Percentiles rank a stretch among this genome's conserved stretches.
These are phyloP conservation scores for Kwoniella botswanensis DNA, from an alignment of 768 basidiomycete genomes.

Conservation along the genomic window DNA sequence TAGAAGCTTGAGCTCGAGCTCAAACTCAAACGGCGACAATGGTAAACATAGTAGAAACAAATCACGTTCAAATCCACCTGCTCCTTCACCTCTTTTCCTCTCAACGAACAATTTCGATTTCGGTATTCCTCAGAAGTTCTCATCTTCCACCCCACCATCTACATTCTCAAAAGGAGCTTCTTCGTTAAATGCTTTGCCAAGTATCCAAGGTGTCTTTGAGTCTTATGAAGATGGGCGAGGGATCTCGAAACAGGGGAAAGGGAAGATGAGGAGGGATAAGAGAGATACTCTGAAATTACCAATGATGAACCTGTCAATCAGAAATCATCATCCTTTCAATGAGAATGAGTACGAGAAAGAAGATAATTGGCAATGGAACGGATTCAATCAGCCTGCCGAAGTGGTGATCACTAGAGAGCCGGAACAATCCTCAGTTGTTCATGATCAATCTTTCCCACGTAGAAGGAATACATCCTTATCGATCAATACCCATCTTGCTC, in stretches of 20 bases:
- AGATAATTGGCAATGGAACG: constrained; percentile 14
- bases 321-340: neutral
- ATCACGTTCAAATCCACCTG: constrained; percentile 7
- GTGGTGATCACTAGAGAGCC: constrained; percentile 1
- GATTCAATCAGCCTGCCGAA: constrained; percentile 7
- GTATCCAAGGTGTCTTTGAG: constrained; percentile 23
- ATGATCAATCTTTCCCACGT: constrained; percentile 2
- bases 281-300: constrained; percentile 23
- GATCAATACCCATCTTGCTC: neutral
- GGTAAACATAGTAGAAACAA: neutral
- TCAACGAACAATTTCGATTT: neutral
- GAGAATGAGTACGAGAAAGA: constrained; percentile 2
- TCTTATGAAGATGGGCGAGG: neutral
- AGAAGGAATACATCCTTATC: constrained; percentile 5
- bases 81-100: neutral
- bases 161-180: constrained; percentile 14
- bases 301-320: constrained; percentile 14
- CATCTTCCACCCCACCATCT: constrained; percentile 13
- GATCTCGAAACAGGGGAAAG: neutral
- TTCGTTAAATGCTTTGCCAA: constrained; percentile 7
- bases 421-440: neutral
- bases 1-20: neutral
- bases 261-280: neutral
- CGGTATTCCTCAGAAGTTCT: neutral
- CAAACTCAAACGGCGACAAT: neutral